phyloP scores from a whole-genome alignment of 306 rosid genomes.

The Herpetospermum pedunculosum region DNA sequence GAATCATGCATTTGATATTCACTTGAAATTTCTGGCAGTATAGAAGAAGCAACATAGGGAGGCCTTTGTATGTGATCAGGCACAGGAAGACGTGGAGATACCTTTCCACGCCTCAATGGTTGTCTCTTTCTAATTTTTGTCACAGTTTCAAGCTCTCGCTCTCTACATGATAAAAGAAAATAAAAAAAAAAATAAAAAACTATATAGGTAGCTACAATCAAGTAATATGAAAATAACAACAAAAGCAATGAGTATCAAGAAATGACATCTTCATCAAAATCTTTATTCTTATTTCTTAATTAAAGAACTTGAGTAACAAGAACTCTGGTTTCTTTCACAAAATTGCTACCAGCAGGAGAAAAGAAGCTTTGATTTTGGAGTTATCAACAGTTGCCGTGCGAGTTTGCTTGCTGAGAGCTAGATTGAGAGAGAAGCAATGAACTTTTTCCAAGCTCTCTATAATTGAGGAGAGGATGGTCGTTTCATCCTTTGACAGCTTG shows the following conservation, averaged over 20 bases:
- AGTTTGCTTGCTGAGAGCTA: neutral
- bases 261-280: neutral
- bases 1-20: conserved; percentile 67
- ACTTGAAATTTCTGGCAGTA: conserved; percentile 61
- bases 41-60: conserved; percentile 61
- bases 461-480: neutral
- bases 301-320: neutral
- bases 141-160: conserved; percentile 38
- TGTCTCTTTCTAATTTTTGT: conserved; percentile 35
- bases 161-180: conserved; percentile 47
- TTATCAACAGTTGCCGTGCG: neutral
- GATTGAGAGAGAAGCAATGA: neutral
- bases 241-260: neutral
- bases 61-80: conserved; percentile 81
- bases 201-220: neutral
- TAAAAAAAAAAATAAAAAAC: conserved; percentile 1
- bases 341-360: neutral
- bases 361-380: neutral
- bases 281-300: neutral
- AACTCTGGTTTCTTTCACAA: neutral
- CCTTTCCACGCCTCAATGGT: conserved; percentile 67
- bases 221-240: neutral
- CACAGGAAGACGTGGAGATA: conserved; percentile 64
- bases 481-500: neutral
- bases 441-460: neutral